Base-by-base conservation (phyloP, 2,329 filamentous ascomycete genomes). In the Nigrospora oryzae region DNA sequence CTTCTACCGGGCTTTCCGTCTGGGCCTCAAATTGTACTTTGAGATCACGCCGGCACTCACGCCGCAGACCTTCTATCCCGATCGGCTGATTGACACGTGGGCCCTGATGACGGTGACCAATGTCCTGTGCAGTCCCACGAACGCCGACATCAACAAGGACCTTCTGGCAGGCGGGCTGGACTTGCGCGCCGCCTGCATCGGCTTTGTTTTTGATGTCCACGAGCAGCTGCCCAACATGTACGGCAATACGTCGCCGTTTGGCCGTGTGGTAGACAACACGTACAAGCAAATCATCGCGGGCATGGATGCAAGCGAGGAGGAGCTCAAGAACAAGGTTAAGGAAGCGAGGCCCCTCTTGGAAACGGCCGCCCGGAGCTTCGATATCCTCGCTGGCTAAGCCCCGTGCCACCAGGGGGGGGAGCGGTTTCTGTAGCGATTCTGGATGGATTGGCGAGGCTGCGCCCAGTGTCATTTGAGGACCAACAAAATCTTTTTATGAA, bases 11-110 rank as follows among this genome's bases (percentile, higher is more conserved):
- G 48, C 54, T 7, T 58, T 58, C 38, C 48, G 54, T 11, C 5
- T 58, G 5, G 56, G 55, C 6, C 36, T 52, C 36, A 59, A 59
- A 47, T 31, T 56, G 30, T 53, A 56, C 43, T 50, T 56, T 28
- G 56, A 57, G 41, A 53, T 57, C 17, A 42, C 42, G 14, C 56
- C 56, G 12, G 42, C 38, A n/a, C 12, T 56, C 2, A 44, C 51
- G 34, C 48, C 52, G n/a, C 50, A 56, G 35, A 36, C 46, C 31
- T 59, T 57, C 48, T 46, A 53, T 15, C 50, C 52, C 1, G 53
- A 53, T 33, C 50, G 53, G 13, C 40, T 59, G 28, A 44, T 53
- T 42, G 45, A 54, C 35, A 46, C 51, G 5, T 58, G 55, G 55
- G 41, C 45, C 5, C 46, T 57, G 33, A 54, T 52, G 28, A 52